Percentiles rank a stretch among this genome's conserved stretches.
These are phyloP conservation scores for Penicillium sclerotigenum DNA, from an alignment of 2,329 filamentous ascomycete genomes.

Conservation along the genomic window DNA sequence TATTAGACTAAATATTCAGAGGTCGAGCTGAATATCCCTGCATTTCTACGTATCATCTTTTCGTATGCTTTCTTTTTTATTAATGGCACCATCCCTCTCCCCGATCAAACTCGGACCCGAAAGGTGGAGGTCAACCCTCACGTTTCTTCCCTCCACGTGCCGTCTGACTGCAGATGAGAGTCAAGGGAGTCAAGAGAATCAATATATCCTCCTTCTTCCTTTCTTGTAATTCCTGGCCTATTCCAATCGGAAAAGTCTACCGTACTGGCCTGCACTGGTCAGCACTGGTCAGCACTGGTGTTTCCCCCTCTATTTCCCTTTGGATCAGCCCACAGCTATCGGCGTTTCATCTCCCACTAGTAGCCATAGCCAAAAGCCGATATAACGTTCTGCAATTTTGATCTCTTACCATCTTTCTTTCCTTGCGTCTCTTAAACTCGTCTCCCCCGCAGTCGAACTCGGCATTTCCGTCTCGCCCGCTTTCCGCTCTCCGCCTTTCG, in stretches of 20 bases:
- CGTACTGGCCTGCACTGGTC: constrained; percentile 1
- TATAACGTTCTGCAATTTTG: neutral
- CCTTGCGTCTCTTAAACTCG: neutral
- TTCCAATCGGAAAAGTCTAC: neutral
- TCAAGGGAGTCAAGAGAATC: neutral
- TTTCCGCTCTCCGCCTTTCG: constrained; percentile 2
- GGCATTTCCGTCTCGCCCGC: constrained; percentile 17
- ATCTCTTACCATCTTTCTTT: neutral
- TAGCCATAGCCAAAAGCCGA: neutral
- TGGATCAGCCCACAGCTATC: neutral
- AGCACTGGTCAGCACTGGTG: no score
- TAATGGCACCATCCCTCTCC: no score
- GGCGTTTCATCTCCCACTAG: neutral
- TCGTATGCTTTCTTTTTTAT: neutral
- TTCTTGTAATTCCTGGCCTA: neutral
- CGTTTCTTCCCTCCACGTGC: constrained; percentile 5
- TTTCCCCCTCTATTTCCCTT: neutral
- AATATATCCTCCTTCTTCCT: neutral
- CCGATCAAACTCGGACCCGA: neutral
- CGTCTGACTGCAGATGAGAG: neutral
- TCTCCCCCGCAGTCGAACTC: constrained; percentile 11
- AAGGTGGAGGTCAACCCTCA: neutral
- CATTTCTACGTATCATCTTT: neutral
- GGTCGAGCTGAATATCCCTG: neutral
- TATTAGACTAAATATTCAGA: neutral